phyloP scores from a whole-genome alignment of 768 basidiomycete genomes.

The Trametes cubensis region DNA sequence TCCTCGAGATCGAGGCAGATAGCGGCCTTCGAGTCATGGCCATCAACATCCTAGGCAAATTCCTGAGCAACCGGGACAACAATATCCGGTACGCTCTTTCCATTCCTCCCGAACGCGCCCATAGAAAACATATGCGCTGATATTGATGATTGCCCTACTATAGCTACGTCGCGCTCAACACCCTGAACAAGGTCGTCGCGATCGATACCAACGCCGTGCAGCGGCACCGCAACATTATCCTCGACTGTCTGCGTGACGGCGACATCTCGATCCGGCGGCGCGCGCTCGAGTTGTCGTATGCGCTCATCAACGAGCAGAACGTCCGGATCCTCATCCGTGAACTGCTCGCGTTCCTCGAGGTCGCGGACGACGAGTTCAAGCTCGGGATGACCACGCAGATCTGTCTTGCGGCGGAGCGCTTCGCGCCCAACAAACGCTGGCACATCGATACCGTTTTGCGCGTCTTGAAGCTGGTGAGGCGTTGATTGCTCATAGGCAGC shows the following conservation, averaged over 20 bases:
- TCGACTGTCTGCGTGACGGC: constrained; percentile 99
- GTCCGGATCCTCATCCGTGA: constrained; percentile 92
- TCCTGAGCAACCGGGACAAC: constrained; percentile 96
- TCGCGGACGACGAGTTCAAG: constrained; percentile 99
- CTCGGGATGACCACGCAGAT: constrained; percentile 98
- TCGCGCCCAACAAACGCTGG: constrained; percentile 98
- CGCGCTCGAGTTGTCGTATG: constrained; percentile 95
- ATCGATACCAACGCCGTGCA: constrained; percentile 99
- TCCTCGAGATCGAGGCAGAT: constrained; percentile 97
- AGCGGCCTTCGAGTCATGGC: constrained; percentile 97
- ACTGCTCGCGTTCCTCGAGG: constrained; percentile 92
- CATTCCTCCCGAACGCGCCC: background rate
- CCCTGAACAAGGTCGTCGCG: constrained; percentile 95
- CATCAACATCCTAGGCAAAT: constrained; percentile 98
- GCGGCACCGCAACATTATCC: constrained; percentile 95
- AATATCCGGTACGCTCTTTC: constrained; percentile 83
- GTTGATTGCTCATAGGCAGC: constrained; percentile 32
- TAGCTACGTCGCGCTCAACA: constrained; percentile 97
- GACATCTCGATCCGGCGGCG: constrained; percentile 98
- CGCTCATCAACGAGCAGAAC: constrained; percentile 93
- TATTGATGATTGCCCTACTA: background rate
- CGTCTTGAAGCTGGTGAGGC: constrained; percentile 78
- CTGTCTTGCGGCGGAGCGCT: constrained; percentile 91
- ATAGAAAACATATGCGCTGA: constrained; percentile 5
- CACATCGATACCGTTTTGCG: constrained; percentile 97